Base-by-base conservation (phyloP, 139 green algal genomes). In the Astrephomene gubernaculifera region DNA sequence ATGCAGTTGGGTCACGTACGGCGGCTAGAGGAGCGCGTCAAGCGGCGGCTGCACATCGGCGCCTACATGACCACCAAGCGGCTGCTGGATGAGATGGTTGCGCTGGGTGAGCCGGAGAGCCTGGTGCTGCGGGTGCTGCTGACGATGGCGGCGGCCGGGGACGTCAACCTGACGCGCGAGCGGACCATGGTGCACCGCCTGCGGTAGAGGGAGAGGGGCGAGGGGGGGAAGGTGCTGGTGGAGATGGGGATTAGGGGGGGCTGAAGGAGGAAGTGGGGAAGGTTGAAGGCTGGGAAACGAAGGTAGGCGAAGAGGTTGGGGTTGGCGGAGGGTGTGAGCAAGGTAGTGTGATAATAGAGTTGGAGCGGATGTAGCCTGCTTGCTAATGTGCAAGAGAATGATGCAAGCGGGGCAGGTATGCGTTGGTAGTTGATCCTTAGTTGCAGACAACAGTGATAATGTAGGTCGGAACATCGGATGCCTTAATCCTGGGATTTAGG, bases 81-180 rank as follows among this genome's bases (percentile, higher is more conserved):
- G 27, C 54, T 90, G 68, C 25, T 90, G 68, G 87, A 90, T 43
- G 87, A 88, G 75, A 82, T 89, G 80, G 88, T 86, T 43, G 88
- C 84, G 35, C 69, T 91, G 43, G 88, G 88, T 1, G 88, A 91
- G 80, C 85, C 72, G 33, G 88, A 91, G 80, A 70, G 36, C 45
- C 49, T 91, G 33, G 80, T 89, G 71, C 88, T 89, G 80, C 84
- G 88, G 57, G 88, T 87, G 60, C 84, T 91, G 67, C 81, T 88
- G 25, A 82, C 88, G 1, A 61, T 91, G 67, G 67, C 81, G 33
- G 74, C 72, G 27, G 21, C 64, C 25, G 88, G 88, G 6, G 88
- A 91, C 63, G 63, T 91, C 25, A 67, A 87, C 76, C 84, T 91
- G 29, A 82, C 74, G 67, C 80, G 88, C 44, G 88, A 91, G 85